Conservation (phyloP, 768 basidiomycete genomes). For the Guyanaporus albipodus region DNA sequence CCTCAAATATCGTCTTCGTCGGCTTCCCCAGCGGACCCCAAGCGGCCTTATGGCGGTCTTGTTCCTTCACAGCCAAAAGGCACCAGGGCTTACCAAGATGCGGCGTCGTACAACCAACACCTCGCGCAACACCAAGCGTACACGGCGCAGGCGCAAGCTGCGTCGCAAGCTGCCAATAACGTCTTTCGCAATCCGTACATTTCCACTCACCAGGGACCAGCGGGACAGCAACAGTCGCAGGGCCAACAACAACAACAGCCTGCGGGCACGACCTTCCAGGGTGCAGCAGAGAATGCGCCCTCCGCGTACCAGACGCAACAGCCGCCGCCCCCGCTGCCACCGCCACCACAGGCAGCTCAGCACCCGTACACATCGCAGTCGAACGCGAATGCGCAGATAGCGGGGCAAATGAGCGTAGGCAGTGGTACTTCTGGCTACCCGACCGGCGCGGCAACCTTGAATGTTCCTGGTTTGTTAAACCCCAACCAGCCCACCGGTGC, state of each 20-base stretch:
- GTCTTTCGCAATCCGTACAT: conserved; percentile 81
- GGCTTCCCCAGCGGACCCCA: conserved; percentile 52
- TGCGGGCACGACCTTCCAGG: conserved; percentile 21
- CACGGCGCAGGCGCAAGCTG: conserved; percentile 79
- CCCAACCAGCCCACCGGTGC: conserved; percentile 40
- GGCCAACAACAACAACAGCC: conserved; percentile 8
- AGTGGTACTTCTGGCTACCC: conserved; percentile 19
- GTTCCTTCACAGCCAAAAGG: conserved; percentile 87
- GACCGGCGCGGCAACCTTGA: conserved; percentile 12
- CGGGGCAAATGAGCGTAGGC: conserved; percentile 17
- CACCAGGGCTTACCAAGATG: conserved; percentile 84
- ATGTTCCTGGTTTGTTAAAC: conserved; percentile 31
- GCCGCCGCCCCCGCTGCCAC: conserved; percentile 30
- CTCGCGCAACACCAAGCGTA: conserved; percentile 92
- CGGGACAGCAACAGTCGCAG: conserved; percentile 30
- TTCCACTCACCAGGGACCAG: conserved; percentile 41
- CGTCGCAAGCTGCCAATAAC: conserved; percentile 65
- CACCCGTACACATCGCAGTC: conserved; percentile 28
- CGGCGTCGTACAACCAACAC: conserved; percentile 92
- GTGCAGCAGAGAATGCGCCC: conserved; percentile 13
- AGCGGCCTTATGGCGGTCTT: conserved; percentile 90
- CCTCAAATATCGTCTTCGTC: conserved; percentile 30
- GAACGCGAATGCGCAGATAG: conserved; percentile 15
- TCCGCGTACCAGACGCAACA: conserved; percentile 24
- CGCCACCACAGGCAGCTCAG: conserved; percentile 19